Conservation (phyloP, 352 stramenopile genomes). For the Elongisporangium undulatum region DNA sequence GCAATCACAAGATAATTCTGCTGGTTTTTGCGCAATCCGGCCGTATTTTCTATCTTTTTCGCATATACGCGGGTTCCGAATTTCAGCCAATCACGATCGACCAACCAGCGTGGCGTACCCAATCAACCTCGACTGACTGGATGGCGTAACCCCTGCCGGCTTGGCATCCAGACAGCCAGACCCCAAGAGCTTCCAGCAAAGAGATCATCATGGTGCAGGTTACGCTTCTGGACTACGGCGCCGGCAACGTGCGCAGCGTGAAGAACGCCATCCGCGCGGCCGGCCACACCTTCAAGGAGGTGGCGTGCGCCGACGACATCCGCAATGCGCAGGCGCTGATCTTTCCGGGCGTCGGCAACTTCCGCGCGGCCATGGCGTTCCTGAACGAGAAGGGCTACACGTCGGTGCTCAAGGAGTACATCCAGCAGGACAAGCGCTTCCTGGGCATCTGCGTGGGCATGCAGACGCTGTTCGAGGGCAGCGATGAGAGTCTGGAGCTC, state of each 20-base stretch:
- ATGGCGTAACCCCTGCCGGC: not conserved
- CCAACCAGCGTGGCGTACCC: not conserved
- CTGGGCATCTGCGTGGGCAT: conserved; percentile 98
- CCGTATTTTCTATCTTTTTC: not conserved
- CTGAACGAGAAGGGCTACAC: conserved; percentile 88
- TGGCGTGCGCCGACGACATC: conserved; percentile 90
- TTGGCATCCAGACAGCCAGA: not conserved
- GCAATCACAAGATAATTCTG: not conserved
- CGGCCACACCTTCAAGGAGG: conserved; percentile 88
- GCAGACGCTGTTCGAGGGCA: conserved; percentile 97
- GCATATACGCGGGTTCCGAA: not conserved
- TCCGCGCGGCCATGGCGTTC: conserved; percentile 90
- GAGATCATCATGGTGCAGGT: conserved; percentile 64
- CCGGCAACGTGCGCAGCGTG: conserved; percentile 98
- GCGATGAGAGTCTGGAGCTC: conserved; percentile 88
- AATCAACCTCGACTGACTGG: not conserved
- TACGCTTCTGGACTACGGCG: conserved; percentile 96
- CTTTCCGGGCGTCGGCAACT: conserved; percentile 86
- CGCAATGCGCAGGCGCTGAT: conserved; percentile 75
- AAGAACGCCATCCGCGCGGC: conserved; percentile 93
- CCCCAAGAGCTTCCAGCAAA: not conserved
- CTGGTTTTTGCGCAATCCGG: not conserved
- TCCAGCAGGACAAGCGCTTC: conserved; percentile 86
- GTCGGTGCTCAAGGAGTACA: conserved; percentile 87
- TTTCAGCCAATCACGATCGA: not conserved